Evolutionary conservation across 768 basidiomycete genomes (phyloP), one percentile per base, ranked within the genome.

Genomic region (Holtermanniella nyarrowii): DNA sequence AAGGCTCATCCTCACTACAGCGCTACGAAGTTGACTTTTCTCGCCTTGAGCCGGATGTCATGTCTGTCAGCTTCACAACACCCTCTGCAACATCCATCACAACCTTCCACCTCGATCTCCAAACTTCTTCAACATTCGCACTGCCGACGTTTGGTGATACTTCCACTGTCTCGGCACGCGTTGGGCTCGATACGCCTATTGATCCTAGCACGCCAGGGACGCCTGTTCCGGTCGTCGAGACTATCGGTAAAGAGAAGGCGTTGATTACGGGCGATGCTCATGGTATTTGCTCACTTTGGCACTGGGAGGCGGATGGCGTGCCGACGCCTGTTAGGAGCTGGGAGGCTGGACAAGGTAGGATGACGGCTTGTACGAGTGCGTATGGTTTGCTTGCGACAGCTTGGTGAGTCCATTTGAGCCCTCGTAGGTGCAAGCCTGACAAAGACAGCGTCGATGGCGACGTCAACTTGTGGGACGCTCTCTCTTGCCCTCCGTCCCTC

Each of bases 391-490:
- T 37, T 16, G 31, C 31, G 7, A 37, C 31, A 7, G 31, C 31
- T 7, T 37, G 31, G 31, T 37, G 16, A 7, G 31, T 37, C 10
- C 7, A 37, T 37, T 7, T 7, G 31, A 7, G 31, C 31, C 31
- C 31, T 37, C 7, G 31, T 16, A 37, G 31, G n/a, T n/a, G n/a
- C n/a, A n/a, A n/a, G n/a, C 31, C 7, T 37, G 31, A 16, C 31
- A 7, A 37, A 37, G 31, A 23, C 46, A 66, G 65, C 14, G 58
- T 52, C 42, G 60, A 65, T 21, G 68, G 63, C 7, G 53, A 53
- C 42, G 59, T 69, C 46, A 61, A 63, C 41, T 48, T 69, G 11
- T 69, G 50, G 47, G 68, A 69, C 44, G 65, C 68, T 4, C 54
- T 66, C 0, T 44, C 63, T 13, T 42, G 42, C 2, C 52, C 58